Base-by-base conservation (phyloP, 139 green algal genomes). In the Tetraselmis chui region DNA sequence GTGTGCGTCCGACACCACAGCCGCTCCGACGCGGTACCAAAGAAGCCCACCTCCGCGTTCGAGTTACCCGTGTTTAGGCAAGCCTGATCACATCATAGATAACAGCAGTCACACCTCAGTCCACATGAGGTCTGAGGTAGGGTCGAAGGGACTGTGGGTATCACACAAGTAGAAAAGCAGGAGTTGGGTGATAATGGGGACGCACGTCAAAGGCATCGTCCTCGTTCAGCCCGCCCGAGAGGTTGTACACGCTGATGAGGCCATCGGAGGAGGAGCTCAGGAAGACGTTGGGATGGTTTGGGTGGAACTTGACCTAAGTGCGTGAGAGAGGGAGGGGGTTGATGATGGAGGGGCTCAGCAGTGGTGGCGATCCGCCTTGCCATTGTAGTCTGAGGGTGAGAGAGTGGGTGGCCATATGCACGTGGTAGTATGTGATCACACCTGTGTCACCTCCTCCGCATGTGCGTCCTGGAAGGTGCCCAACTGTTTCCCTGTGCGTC, bases 21-120 rank as follows among this genome's bases (percentile, higher is more conserved):
- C 27, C 85, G 85, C 77, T 86, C 83, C 0, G 30, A 75, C 0
- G 80, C 32, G 0, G 2, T 26, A 0, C 93, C 93, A 80, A 94
- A 97, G 59, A 94, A 84, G 0, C 91, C 92, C 31, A 96, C 80
- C 77, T 90, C 82, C 80, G 91, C 90, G 0, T 95, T 91, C 0
- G 88, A 90, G 11, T 86, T 95, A 77, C 87, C 87, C 27, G 93
- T 85, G 78, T 95, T 96, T 22, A 96, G 85, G 0, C 90, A 93
- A 1, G 89, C 93, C 80, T 86, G 81, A n/a, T n/a, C n/a, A n/a
- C n/a, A n/a, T n/a, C n/a, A n/a, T n/a, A n/a, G n/a, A n/a, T n/a
- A n/a, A n/a, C n/a, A n/a, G n/a, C n/a, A n/a, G n/a, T n/a, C n/a
- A n/a, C n/a, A n/a, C n/a, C n/a, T n/a, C n/a, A n/a, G n/a, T n/a